Percentiles rank a stretch among this genome's conserved stretches.
Evolutionary conservation across 1,284 basidiomycete genomes (phyloP).

Genomic region (Cutaneotrichosporon sp.): DNA sequence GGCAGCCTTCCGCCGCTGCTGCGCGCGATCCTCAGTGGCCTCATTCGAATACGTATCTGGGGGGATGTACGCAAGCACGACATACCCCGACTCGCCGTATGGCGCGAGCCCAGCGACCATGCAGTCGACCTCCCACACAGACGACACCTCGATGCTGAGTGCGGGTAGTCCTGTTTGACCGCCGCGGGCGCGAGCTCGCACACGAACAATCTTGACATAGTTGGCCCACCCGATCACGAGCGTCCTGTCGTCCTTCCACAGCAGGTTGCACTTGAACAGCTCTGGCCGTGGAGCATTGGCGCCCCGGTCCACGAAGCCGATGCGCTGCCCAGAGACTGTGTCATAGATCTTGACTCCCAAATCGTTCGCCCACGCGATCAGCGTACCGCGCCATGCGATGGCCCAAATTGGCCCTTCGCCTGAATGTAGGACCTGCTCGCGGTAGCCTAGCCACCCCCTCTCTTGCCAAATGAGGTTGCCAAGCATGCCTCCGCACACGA

Average conservation of each 20-base stretch:
- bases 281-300: constrained; percentile 79
- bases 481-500: constrained; percentile 90
- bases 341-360: constrained; percentile 92
- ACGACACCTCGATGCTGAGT: constrained; percentile 70
- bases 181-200: constrained; percentile 57
- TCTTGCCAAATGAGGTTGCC: constrained; percentile 81
- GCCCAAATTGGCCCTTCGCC: constrained; percentile 96
- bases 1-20: constrained; percentile 72
- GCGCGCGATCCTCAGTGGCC: constrained; percentile 62
- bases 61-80: constrained; percentile 70
- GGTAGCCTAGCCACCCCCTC: constrained; percentile 95
- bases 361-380: constrained; percentile 97
- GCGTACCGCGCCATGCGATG: constrained; percentile 73
- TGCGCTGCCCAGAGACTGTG: constrained; percentile 67
- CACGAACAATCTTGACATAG: constrained; percentile 82
- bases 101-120: constrained; percentile 90
- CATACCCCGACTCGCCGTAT: constrained; percentile 62
- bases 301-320: constrained; percentile 82
- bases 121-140: constrained; percentile 89
- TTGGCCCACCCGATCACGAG: constrained; percentile 94
- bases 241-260: constrained; percentile 87
- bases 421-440: constrained; percentile 76
- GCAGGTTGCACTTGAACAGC: constrained; percentile 82
- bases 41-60: constrained; percentile 55
- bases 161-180: constrained; percentile 43